A percentile compares a stretch with the other conserved stretches of the same genome.
phyloP scores from a whole-genome alignment of 2,329 filamentous ascomycete species.

The Verticillium albo-atrum region DNA sequence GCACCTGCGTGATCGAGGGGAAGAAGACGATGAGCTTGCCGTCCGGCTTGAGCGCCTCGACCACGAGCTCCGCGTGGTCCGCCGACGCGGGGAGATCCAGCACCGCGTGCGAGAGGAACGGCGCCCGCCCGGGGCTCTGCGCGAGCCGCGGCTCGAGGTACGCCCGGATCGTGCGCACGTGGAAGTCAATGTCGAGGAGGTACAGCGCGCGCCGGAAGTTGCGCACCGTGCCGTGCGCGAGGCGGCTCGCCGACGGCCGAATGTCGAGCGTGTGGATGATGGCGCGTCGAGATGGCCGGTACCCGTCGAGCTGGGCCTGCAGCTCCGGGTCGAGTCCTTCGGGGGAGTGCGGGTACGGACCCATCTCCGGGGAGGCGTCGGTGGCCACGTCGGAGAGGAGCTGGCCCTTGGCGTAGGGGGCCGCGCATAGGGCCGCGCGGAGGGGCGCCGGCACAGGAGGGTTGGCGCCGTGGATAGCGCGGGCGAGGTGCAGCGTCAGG shows the following conservation, averaged over 20 bases:
- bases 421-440: conserved; percentile 20
- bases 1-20: conserved; percentile 75
- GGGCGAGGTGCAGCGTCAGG: conserved; percentile 69
- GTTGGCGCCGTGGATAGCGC: conserved; percentile 73
- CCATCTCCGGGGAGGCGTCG: conserved; percentile 7
- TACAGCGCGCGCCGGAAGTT: conserved; percentile 70
- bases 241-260: conserved; percentile 54
- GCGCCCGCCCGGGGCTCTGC: conserved; percentile 30
- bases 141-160: conserved; percentile 55
- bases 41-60: conserved; percentile 57
- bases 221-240: conserved; percentile 60
- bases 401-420: conserved; percentile 8
- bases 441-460: conserved; percentile 40
- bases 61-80: conserved; percentile 36
- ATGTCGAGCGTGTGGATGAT: conserved; percentile 73
- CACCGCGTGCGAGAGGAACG: conserved; percentile 68
- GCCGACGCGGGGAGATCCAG: conserved; percentile 68
- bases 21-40: conserved; percentile 67
- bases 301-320: conserved; percentile 34
- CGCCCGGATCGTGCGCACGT: conserved; percentile 59
- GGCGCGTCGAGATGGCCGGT: conserved; percentile 53
- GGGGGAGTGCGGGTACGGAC: conserved; percentile 8
- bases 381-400: conserved; percentile 6
- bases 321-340: conserved; percentile 12
- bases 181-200: conserved; percentile 66